Percentiles rank a stretch among this genome's conserved stretches.
Conservation (phyloP, 2,329 filamentous ascomycete genomes). For the Penicillium sp. region DNA sequence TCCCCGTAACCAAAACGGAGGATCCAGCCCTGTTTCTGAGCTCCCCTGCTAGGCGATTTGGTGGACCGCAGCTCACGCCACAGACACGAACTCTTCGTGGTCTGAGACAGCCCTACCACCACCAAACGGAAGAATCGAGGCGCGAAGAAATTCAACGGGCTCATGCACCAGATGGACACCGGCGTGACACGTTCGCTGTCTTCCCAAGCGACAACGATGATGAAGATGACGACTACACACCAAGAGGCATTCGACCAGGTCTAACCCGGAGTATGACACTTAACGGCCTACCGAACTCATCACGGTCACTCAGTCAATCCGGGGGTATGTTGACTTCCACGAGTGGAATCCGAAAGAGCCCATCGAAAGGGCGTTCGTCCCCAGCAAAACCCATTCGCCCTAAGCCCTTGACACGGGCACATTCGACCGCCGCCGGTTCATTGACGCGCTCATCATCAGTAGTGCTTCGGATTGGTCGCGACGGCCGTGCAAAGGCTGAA, state of each 20-base stretch:
- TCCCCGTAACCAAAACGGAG: constrained; percentile 40
- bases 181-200: constrained; percentile 29
- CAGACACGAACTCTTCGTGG: constrained; percentile 30
- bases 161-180: constrained; percentile 30
- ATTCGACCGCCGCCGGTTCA: constrained; percentile 31
- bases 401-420: constrained; percentile 32
- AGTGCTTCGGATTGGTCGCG: constrained; percentile 49
- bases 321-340: constrained; percentile 35
- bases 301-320: constrained; percentile 30
- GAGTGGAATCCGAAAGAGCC: constrained; percentile 42
- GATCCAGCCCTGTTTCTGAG: constrained; percentile 50
- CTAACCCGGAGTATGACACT: constrained; percentile 45
- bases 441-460: constrained; percentile 43
- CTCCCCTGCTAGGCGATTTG: constrained; percentile 50
- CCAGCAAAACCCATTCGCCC: constrained; percentile 41
- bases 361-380: constrained; percentile 45
- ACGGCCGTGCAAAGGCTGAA: constrained; percentile 50
- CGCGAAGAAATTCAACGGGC: constrained; percentile 42
- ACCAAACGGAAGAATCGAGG: constrained; percentile 50
- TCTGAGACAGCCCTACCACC: constrained; percentile 48
- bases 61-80: constrained; percentile 37
- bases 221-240: constrained; percentile 37
- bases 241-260: constrained; percentile 34
- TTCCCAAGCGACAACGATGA: constrained; percentile 34
- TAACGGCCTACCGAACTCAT: constrained; percentile 33